Evolutionary conservation across 116 monocot species (phyloP).

Genomic region (Posidonia oceanica): DNA sequence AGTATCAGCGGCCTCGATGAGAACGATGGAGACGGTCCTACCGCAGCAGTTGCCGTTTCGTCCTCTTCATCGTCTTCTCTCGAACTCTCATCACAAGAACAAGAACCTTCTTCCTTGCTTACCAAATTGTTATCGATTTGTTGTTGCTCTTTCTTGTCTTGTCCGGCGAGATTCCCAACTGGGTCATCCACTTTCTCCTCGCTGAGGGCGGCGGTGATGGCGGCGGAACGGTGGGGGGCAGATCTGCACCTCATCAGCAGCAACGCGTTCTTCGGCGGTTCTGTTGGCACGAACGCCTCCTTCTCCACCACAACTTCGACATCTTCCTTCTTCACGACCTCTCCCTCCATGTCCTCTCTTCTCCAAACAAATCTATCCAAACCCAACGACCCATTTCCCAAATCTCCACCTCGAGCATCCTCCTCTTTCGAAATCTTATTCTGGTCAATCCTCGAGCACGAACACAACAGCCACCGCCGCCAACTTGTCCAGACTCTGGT

Average conservation of each 20-base stretch:
- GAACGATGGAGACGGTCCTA: conserved; percentile 7
- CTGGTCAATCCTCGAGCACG: conserved; percentile 6
- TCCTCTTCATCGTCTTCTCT: neutral
- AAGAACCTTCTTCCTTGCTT: neutral
- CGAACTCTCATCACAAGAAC: neutral
- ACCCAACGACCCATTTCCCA: neutral
- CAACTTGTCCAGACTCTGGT: neutral
- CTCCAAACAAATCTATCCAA: neutral
- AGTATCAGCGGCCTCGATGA: conserved; percentile 23
- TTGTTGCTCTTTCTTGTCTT: neutral
- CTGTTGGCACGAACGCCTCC: conserved; percentile 21
- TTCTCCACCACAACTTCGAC: conserved; percentile 8
- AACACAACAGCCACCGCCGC: conserved; percentile 5
- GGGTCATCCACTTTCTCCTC: neutral
- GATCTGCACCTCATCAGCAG: conserved; percentile 72
- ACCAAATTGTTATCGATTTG: neutral
- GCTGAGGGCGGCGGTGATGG: conserved; percentile 6
- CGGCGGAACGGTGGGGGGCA: conserved; percentile 45
- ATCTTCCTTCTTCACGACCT: neutral
- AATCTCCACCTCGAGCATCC: conserved; percentile 1
- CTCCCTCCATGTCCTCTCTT: neutral
- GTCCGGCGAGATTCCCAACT: too few relatives aligned
- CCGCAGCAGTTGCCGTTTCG: conserved; percentile 6
- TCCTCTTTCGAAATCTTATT: neutral
- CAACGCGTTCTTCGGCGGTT: conserved; percentile 63